Conservation (phyloP, 768 basidiomycete species). For the Leccinum pellstonianum region DNA sequence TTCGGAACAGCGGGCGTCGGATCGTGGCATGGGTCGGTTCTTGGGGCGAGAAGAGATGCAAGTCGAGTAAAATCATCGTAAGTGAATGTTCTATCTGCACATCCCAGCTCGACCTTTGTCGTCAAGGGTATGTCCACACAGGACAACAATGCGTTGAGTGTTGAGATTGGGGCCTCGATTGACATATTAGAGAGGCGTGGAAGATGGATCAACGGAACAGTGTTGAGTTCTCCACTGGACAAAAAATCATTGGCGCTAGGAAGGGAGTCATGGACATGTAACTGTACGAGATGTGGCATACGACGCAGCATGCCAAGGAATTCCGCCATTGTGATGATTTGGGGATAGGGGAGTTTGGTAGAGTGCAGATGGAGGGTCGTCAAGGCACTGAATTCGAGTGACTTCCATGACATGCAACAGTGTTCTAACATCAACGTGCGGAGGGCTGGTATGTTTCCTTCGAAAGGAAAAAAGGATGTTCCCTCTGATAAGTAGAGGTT, state of each 20-base stretch:
- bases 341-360: slow-evolving; percentile 16
- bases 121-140: background rate
- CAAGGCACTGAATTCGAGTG: slow-evolving; percentile 21
- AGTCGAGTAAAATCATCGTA: background rate
- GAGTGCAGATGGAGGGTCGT: slow-evolving; percentile 35
- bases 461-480: background rate
- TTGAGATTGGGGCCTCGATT: background rate
- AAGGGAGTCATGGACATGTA: slow-evolving; percentile 36
- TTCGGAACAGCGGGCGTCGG: background rate
- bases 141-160: slow-evolving; percentile 3
- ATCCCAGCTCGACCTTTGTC: background rate
- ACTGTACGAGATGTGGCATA: slow-evolving; percentile 34
- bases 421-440: background rate
- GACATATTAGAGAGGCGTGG: slow-evolving; percentile 3
- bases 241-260: slow-evolving; percentile 10
- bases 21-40: background rate
- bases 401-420: background rate
- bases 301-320: slow-evolving; percentile 32
- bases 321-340: slow-evolving; percentile 14
- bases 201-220: background rate
- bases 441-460: background rate
- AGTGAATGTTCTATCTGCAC: no score
- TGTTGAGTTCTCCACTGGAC: background rate
- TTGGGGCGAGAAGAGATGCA: background rate
- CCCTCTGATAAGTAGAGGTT: no score